phyloP scores from a whole-genome alignment of 345 rosid genomes.

The Acer saccharum region DNA sequence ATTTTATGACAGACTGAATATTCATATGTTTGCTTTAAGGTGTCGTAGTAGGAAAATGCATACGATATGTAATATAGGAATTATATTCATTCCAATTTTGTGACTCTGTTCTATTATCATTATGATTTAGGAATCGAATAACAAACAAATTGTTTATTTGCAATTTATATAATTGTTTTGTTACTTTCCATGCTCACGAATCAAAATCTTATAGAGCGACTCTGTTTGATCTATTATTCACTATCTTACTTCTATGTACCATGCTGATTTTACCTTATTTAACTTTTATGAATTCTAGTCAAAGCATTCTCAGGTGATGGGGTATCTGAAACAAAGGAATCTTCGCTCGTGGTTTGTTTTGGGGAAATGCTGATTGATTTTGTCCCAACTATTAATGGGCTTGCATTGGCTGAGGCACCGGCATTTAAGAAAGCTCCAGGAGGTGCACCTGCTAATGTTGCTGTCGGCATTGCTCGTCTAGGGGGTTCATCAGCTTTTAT shows the following conservation, averaged over 20 bases:
- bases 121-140: not conserved
- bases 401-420: conserved; percentile 85
- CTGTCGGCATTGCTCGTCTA: conserved; percentile 90
- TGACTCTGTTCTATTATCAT: not conserved
- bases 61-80: not conserved
- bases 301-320: conserved; percentile 57
- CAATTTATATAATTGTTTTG: not conserved
- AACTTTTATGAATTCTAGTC: conserved; percentile 34
- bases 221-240: not conserved
- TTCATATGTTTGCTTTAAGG: not conserved
- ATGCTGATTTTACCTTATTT: conserved; percentile 6
- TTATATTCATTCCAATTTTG: not conserved
- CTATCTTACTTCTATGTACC: not conserved
- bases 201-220: not conserved
- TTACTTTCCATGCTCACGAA: not conserved
- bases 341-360: conserved; percentile 79
- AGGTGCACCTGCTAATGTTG: conserved; percentile 98
- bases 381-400: conserved; percentile 80
- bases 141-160: not conserved
- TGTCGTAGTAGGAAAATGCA: not conserved
- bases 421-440: conserved; percentile 95
- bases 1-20: not conserved
- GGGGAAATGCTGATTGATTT: conserved; percentile 97
- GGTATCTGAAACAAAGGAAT: conserved; percentile 45
- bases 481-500: conserved; percentile 94